Evolutionary conservation across 2,329 filamentous ascomycete genomes (phyloP).

Genomic region (Neopestalotiopsis sp.): DNA sequence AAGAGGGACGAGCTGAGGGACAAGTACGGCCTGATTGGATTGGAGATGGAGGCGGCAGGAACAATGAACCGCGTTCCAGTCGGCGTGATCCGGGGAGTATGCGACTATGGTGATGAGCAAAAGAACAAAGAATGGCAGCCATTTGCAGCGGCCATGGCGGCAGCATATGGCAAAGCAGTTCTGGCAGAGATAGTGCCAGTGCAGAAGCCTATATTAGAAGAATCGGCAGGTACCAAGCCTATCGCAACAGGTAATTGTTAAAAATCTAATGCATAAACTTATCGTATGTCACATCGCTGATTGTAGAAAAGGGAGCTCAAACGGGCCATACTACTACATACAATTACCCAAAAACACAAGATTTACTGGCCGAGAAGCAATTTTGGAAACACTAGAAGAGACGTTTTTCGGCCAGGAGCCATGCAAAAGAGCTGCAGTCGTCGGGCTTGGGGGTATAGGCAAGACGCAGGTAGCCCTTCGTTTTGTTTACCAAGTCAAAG

Average conservation of each 20-base stretch:
- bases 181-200: neutral
- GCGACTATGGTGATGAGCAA: constrained; percentile 39
- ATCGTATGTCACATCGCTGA: neutral
- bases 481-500: constrained; percentile 43
- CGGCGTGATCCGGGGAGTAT: constrained; percentile 39
- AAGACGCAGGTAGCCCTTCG: constrained; percentile 48
- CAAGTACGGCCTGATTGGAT: constrained; percentile 34
- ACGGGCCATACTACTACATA: neutral
- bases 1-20: constrained; percentile 26
- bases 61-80: constrained; percentile 39
- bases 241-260: neutral
- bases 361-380: constrained; percentile 32
- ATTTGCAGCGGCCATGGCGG: constrained; percentile 41
- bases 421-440: constrained; percentile 33
- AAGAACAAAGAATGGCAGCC: constrained; percentile 42
- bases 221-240: neutral
- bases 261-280: too few species aligned
- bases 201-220: neutral
- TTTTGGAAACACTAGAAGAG: constrained; percentile 32
- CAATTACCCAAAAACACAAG: neutral
- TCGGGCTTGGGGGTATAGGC: constrained; percentile 46
- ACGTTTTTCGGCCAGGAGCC: constrained; percentile 30
- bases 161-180: constrained; percentile 27
- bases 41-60: constrained; percentile 36
- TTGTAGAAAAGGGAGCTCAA: neutral